A percentile compares a stretch with the other conserved stretches of the same genome.
Evolutionary conservation across 2,329 filamentous ascomycete species (phyloP).

Genomic region (Alternaria arborescens): DNA sequence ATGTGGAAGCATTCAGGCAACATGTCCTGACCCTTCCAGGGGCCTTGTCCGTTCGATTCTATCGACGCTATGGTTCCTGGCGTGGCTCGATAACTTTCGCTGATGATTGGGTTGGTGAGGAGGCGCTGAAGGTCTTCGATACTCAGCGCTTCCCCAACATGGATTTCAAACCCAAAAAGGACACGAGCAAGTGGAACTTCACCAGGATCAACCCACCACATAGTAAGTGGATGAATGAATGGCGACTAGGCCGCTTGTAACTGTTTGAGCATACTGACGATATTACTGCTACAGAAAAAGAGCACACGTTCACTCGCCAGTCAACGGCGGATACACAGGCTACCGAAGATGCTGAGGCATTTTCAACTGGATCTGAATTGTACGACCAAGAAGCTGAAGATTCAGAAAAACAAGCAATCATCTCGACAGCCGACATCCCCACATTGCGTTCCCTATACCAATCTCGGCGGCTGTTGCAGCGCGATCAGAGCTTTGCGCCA

Average conservation of each 20-base stretch:
- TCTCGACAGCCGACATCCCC: conserved; percentile 33
- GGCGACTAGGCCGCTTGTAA: neutral
- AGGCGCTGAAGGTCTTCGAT: conserved; percentile 31
- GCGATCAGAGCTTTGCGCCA: conserved; percentile 39
- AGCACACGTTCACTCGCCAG: neutral
- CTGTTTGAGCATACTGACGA: neutral
- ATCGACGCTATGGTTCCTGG: conserved; percentile 33
- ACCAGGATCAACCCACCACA: neutral
- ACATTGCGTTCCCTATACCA: conserved; percentile 40
- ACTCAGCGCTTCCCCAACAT: conserved; percentile 24
- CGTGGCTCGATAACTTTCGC: conserved; percentile 31
- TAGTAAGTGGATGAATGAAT: conserved; percentile 1
- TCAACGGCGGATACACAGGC: neutral
- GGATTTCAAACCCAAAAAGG: conserved; percentile 19
- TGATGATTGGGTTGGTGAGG: conserved; percentile 16
- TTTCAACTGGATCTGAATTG: neutral
- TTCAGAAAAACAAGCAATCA: conserved; percentile 9
- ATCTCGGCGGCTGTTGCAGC: conserved; percentile 32
- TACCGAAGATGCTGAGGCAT: neutral
- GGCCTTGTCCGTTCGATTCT: conserved; percentile 30
- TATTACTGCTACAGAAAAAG: neutral
- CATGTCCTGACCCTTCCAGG: conserved; percentile 32
- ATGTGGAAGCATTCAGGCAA: conserved; percentile 24
- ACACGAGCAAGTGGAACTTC: conserved; percentile 32
- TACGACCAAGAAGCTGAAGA: neutral